Conservation (phyloP, 768 basidiomycete genomes). For the Clathrus columnatus region DNA sequence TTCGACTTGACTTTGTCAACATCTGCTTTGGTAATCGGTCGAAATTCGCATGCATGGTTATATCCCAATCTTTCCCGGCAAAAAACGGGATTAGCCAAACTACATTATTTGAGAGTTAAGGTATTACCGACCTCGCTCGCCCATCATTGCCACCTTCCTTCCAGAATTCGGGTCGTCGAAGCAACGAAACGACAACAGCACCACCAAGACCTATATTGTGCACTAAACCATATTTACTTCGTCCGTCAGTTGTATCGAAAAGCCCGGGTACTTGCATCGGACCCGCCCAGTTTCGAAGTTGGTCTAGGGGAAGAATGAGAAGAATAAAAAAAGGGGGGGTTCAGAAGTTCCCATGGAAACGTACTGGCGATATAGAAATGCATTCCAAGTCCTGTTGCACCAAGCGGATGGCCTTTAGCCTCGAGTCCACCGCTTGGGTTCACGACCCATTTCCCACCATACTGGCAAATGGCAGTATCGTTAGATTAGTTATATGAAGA, state of each 20-base stretch:
- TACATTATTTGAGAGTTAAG: background rate
- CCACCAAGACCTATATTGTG: conserved; percentile 82
- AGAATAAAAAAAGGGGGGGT: background rate
- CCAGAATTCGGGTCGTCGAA: conserved; percentile 73
- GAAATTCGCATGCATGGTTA: conserved; percentile 66
- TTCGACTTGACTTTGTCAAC: conserved; percentile 67
- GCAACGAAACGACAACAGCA: conserved; percentile 66
- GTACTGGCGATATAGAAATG: conserved; percentile 77
- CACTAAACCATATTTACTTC: conserved; percentile 71
- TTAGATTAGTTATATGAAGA: background rate
- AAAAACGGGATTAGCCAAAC: background rate
- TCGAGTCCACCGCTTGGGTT: conserved; percentile 83
- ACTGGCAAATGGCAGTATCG: conserved; percentile 43
- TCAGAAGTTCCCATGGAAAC: conserved; percentile 17
- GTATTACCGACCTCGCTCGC: conserved; percentile 40
- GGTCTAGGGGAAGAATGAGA: conserved; percentile 9
- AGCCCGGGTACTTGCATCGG: conserved; percentile 74
- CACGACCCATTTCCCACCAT: conserved; percentile 77
- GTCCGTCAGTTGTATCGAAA: conserved; percentile 50
- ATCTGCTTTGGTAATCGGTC: conserved; percentile 50
- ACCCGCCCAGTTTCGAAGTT: conserved; percentile 54
- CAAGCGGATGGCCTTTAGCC: conserved; percentile 83
- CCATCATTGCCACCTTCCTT: conserved; percentile 60
- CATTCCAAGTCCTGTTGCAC: conserved; percentile 79
- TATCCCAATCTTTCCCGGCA: conserved; percentile 53